phyloP scores from a whole-genome alignment of 2,329 filamentous ascomycete species.

The Exophiala alcalophila region DNA sequence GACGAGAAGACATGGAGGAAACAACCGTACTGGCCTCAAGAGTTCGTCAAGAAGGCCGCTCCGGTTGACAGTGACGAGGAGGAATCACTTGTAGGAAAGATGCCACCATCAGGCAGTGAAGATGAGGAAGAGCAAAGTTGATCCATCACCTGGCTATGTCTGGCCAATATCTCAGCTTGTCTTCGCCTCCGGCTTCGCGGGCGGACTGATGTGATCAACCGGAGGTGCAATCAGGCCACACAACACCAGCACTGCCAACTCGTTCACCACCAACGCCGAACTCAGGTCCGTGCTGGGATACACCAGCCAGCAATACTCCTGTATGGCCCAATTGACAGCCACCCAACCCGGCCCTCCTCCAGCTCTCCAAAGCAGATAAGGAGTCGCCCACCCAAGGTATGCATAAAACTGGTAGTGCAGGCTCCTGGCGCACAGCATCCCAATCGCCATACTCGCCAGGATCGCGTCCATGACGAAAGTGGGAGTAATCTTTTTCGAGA shows the following conservation, averaged over 20 bases:
- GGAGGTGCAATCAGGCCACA: slow-evolving; percentile 24
- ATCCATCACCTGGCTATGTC: not conserved
- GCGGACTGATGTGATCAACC: slow-evolving; percentile 22
- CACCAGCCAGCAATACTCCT: slow-evolving; percentile 93
- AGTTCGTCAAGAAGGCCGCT: slow-evolving; percentile 65
- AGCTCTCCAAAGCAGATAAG: slow-evolving; percentile 79
- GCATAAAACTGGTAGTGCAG: slow-evolving; percentile 96
- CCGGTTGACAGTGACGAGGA: slow-evolving; percentile 67
- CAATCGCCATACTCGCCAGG: slow-evolving; percentile 72
- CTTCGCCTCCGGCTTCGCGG: slow-evolving; percentile 8
- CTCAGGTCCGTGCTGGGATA: slow-evolving; percentile 74
- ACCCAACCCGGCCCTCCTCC: slow-evolving; percentile 66
- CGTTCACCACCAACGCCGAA: slow-evolving; percentile 66
- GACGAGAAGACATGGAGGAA: slow-evolving; percentile 93
- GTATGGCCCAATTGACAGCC: slow-evolving; percentile 67
- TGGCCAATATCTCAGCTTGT: slow-evolving; percentile 17
- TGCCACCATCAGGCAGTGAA: slow-evolving; percentile 79
- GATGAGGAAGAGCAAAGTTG: slow-evolving; percentile 41
- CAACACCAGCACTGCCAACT: slow-evolving; percentile 63
- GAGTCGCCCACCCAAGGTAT: slow-evolving; percentile 85
- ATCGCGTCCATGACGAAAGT: slow-evolving; percentile 74
- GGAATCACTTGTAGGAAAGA: slow-evolving; percentile 75
- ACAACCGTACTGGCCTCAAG: slow-evolving; percentile 80
- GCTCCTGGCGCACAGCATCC: slow-evolving; percentile 79
- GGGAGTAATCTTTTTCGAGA: slow-evolving; percentile 58